Base-by-base conservation (phyloP, 805 yeast genomes). In the Kodamaea sagamina region DNA sequence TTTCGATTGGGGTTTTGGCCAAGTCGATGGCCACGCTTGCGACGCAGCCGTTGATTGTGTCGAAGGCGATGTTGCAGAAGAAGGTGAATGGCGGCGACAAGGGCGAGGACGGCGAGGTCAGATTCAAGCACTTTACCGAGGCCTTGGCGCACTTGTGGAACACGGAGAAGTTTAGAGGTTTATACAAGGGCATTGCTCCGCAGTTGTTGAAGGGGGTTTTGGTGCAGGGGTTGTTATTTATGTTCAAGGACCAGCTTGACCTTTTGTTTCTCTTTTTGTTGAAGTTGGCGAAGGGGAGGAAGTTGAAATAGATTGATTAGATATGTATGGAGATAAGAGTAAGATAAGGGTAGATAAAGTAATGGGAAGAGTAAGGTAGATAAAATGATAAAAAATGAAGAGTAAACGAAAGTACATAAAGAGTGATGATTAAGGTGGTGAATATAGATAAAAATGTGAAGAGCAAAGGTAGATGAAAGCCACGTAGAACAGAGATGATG, bases 21-120 rank as follows among this genome's bases (percentile, higher is more conserved):
- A 88, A 88, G 67, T 77, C 86, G 47, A 63, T 86, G 59, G 95
- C 96, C 5, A 88, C 96, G 0, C 36, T 87, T 9, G 73, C 80
- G 3, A 87, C 96, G 0, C 95, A 87, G 67, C 96, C 96, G 2
- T 68, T 88, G 62, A 88, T 88, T 56, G 86, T 87, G 1, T 81
- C 95, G 10, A 88, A 88, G 63, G 92, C 86, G 11, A 78, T 86
- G 78, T 76, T 87, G 47, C 96, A 88, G 64, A 71, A 70, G 62
- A 70, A 71, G 49, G 22, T 25, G 13, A 28, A 15, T 11, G 46
- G 44, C 32, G 72, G 70, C 49, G 36, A 42, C 12, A 25, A 26
- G 16, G 57, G 48, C 36, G 48, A 43, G 29, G 65, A 61, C 16
- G 63, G 67, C 3, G 74, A 74, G 15, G 58, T 74, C 36, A 62